These are phyloP conservation scores for Calocera viscosa DNA, from an alignment of 768 basidiomycete species.

Conservation along the genomic window DNA sequence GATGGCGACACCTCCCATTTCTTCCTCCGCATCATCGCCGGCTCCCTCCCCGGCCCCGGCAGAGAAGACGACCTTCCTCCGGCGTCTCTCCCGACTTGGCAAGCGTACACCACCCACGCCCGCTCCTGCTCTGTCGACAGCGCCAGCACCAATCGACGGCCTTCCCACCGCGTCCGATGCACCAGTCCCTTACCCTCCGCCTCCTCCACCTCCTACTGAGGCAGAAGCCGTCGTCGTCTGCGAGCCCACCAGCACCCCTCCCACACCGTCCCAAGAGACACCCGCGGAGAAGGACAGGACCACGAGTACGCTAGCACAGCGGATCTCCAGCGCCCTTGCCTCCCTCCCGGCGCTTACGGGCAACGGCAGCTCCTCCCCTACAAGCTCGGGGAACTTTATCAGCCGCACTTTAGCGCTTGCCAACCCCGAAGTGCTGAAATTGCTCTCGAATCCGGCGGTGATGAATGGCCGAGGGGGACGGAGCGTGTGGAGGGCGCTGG, in stretches of 20 bases:
- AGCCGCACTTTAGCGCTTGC: slow-evolving; percentile 26
- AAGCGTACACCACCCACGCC: neutral
- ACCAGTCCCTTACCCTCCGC: neutral
- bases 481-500: slow-evolving; percentile 18
- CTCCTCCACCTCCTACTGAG: neutral
- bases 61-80: neutral
- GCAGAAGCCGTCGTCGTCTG: neutral
- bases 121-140: neutral
- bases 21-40: too few relatives aligned
- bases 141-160: neutral
- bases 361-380: neutral
- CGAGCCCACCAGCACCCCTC: neutral
- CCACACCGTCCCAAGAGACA: neutral
- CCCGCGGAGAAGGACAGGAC: neutral
- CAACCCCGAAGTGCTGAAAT: slow-evolving; percentile 38
- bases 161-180: neutral
- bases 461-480: slow-evolving; percentile 45
- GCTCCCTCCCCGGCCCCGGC: too few relatives aligned
- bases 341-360: neutral
- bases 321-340: neutral
- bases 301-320: neutral
- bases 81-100: neutral
- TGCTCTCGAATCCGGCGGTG: slow-evolving; percentile 47
- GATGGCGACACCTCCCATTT: too few relatives aligned
- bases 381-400: neutral